Evolutionary conservation across 1,139 yeast species (phyloP).

Genomic region (Magnusiomyces ingens): DNA sequence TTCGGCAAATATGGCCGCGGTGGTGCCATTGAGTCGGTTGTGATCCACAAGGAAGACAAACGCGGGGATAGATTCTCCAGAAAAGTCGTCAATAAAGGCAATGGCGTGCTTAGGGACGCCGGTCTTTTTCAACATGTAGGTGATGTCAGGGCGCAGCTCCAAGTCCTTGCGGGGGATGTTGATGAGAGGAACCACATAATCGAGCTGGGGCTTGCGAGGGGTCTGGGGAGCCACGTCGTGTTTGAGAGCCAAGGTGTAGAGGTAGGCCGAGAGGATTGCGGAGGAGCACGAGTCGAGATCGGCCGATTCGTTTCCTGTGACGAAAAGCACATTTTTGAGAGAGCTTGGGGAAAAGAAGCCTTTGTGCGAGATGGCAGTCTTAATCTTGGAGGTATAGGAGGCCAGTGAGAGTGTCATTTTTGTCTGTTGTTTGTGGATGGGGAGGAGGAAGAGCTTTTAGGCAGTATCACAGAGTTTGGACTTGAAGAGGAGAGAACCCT

Average conservation of each 20-base stretch:
- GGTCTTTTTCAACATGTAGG: slow-evolving; percentile 44
- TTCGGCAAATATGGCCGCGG: slow-evolving; percentile 29
- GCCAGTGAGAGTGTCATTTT: no score
- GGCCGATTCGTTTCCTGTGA: slow-evolving; percentile 78
- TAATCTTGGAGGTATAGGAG: no score
- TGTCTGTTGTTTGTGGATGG: no score
- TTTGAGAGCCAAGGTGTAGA: slow-evolving; percentile 27
- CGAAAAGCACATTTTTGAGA: slow-evolving; percentile 34
- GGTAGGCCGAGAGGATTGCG: slow-evolving; percentile 65
- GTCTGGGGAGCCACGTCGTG: slow-evolving; percentile 7
- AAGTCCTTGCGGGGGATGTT: slow-evolving; percentile 67
- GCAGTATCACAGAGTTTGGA: no score
- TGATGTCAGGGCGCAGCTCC: slow-evolving; percentile 63
- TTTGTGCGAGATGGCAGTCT: not conserved
- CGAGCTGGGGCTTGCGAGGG: not conserved
- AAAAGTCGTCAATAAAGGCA: slow-evolving; percentile 61
- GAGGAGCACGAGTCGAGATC: slow-evolving; percentile 83
- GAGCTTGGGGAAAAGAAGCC: slow-evolving; percentile 5
- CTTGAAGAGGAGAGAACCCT: no score
- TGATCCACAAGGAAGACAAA: slow-evolving; percentile 69
- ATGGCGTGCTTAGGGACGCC: slow-evolving; percentile 46
- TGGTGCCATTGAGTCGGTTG: slow-evolving; percentile 57
- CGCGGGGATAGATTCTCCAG: slow-evolving; percentile 7
- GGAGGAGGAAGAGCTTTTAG: no score
- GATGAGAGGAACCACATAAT: slow-evolving; percentile 52